phyloP scores from a whole-genome alignment of 2,329 filamentous ascomycete genomes.

The Corniculantispora saksenae region DNA sequence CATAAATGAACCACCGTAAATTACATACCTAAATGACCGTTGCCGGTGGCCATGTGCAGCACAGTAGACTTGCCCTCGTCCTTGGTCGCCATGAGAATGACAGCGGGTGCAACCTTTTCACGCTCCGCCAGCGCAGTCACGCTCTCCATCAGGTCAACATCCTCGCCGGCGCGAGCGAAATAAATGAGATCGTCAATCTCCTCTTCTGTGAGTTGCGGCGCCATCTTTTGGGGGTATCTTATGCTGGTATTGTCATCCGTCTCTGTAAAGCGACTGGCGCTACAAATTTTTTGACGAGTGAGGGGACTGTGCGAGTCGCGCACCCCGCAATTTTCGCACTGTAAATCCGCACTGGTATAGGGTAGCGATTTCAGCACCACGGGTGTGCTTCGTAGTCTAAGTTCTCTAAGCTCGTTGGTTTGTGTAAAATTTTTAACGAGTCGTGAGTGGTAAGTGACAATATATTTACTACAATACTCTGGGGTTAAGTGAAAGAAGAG shows the following conservation, averaged over 20 bases:
- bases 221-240: constrained; percentile 36
- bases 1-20: accelerated
- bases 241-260: constrained; percentile 1
- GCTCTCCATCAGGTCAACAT: constrained; percentile 62
- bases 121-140: constrained; percentile 63
- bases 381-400: too few species aligned
- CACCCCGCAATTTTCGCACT: constrained; percentile 39
- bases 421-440: too few species aligned
- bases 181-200: constrained; percentile 92
- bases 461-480: too few species aligned
- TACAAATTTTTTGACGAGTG: constrained; percentile 35
- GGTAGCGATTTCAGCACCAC: too few species aligned
- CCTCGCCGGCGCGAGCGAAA: constrained; percentile 76
- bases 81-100: constrained; percentile 68
- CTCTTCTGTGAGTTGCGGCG: constrained; percentile 67
- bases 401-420: too few species aligned
- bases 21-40: constrained; percentile 74
- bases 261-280: not conserved
- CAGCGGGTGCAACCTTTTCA: constrained; percentile 59
- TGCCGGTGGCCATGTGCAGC: constrained; percentile 90
- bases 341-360: constrained; percentile 28
- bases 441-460: too few species aligned
- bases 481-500: too few species aligned
- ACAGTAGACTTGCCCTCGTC: constrained; percentile 78
- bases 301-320: constrained; percentile 40